Percentiles rank a stretch among this genome's conserved stretches.
phyloP scores from a whole-genome alignment of 495 filamentous ascomycete species.

The Penicillium tannophilum region DNA sequence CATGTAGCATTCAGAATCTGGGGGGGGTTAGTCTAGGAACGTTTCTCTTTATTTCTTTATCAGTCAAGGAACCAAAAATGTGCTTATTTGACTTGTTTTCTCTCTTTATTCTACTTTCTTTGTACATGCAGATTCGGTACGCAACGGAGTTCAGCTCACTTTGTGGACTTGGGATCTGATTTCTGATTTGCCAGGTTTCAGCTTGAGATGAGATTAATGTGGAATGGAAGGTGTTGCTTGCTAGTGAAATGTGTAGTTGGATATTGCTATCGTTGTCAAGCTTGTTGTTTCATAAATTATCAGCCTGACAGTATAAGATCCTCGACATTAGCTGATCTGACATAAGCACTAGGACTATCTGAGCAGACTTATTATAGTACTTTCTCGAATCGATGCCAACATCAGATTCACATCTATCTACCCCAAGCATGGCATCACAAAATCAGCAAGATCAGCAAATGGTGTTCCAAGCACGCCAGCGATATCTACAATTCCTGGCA shows the following conservation, averaged over 20 bases:
- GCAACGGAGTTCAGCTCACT: slow-evolving; percentile 2
- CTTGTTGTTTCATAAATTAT: too few species aligned
- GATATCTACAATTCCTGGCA: background rate
- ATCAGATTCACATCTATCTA: too few species aligned
- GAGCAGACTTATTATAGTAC: too few species aligned
- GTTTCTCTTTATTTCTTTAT: slow-evolving; percentile 6
- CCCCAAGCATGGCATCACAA: background rate
- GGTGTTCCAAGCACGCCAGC: background rate
- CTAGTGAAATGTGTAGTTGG: background rate
- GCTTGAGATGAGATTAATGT: background rate
- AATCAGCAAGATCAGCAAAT: background rate
- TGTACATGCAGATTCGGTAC: background rate
- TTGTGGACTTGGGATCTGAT: background rate
- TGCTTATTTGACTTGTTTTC: slow-evolving; percentile 1
- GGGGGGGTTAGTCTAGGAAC: background rate
- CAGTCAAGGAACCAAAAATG: slow-evolving; percentile 6
- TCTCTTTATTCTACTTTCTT: background rate
- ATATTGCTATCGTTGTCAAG: too few species aligned
- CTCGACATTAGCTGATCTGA: background rate
- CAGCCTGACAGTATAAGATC: too few species aligned
- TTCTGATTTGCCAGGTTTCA: slow-evolving; percentile 1
- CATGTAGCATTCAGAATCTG: slow-evolving; percentile 9
- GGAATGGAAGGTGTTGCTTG: background rate
- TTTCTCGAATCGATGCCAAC: too few species aligned
- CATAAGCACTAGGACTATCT: background rate